Base-by-base conservation (phyloP, 768 basidiomycete species). In the Suillus cothurnatus region DNA sequence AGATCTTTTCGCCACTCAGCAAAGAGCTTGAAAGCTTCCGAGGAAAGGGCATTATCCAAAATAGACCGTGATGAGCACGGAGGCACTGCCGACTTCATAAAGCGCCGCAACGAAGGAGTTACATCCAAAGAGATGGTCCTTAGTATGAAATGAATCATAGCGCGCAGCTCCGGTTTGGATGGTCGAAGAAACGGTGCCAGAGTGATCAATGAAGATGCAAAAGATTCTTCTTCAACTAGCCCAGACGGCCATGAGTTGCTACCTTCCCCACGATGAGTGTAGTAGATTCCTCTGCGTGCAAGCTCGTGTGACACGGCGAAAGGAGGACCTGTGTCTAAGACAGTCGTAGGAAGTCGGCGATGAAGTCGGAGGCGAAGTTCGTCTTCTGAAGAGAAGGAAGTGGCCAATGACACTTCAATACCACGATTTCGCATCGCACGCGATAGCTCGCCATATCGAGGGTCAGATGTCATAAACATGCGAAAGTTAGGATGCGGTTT, bases 341-440 rank as follows among this genome's bases (percentile, higher is more conserved):
- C 61, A 61, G 49, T 66, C 53, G 19, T n/a, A 43, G 87, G 84
- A n/a, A 90, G 79, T 34, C 88, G 82, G 38, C 78, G 67, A 71
- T 84, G 77, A 63, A 87, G 82, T 19, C 77, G 75, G 19, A 89
- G 64, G 31, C 84, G 80, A 36, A 61, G 62, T 11, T 38, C n/a
- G 68, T 91, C 90, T 64, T 88, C 85, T 14, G 78, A 68, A 17
- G 73, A 71, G 57, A 77, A 74, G 23, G 64, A 61, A 6, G 72
- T 60, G 12, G 82, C 62, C 62, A 95, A 70, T 34, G 85, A 83
- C 56, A 98, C 84, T 76, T 99, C 97, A 41, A 97, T 81, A 21
- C 97, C 97, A 64, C 97, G 88, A 78, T 99, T 99, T 31, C 97
- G 91, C 97, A 99, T 99, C 2, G 97, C 97, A 43, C 97, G 85